Percentiles rank a stretch among this genome's conserved stretches.
Conservation (phyloP, 495 filamentous ascomycete species). For the Bombardia bombarda region DNA sequence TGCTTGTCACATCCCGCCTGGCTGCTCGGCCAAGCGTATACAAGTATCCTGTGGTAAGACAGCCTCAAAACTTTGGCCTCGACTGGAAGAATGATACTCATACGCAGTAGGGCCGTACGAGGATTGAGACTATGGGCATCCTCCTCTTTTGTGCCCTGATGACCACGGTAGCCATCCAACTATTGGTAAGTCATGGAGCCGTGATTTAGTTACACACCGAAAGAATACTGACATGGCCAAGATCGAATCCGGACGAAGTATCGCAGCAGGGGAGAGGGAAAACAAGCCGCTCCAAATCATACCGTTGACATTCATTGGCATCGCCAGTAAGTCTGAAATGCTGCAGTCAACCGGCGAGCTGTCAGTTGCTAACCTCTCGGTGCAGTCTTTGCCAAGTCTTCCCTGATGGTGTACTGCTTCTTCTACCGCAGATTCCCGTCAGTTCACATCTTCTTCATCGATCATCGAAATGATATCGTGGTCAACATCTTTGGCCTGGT, state of each 20-base stretch:
- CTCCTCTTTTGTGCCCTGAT: slow-evolving; percentile 53
- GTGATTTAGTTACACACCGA: not conserved
- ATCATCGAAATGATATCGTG: slow-evolving; percentile 49
- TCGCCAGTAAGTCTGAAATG: slow-evolving; percentile 40
- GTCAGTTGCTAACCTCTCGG: no score
- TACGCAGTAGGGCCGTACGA: slow-evolving; percentile 36
- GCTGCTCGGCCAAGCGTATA: slow-evolving; percentile 45
- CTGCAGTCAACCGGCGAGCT: no score
- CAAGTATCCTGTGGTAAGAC: slow-evolving; percentile 46
- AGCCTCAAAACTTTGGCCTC: not conserved
- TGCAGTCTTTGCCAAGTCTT: slow-evolving; percentile 38
- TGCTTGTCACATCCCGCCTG: slow-evolving; percentile 44
- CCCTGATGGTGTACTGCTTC: slow-evolving; percentile 45
- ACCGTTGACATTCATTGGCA: slow-evolving; percentile 42
- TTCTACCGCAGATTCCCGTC: slow-evolving; percentile 43
- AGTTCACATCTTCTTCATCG: slow-evolving; percentile 47
- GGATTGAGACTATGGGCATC: slow-evolving; percentile 49
- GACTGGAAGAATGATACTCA: slow-evolving; percentile 8
- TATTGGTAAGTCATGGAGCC: slow-evolving; percentile 31
- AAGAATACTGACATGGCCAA: slow-evolving; percentile 5
- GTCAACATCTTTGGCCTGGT: slow-evolving; percentile 47
- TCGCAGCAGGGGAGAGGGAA: slow-evolving; percentile 32
- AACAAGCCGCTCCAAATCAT: slow-evolving; percentile 37
- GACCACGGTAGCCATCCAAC: slow-evolving; percentile 48
- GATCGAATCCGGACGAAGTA: slow-evolving; percentile 41